Evolutionary conservation across 2,329 filamentous ascomycete genomes (phyloP), one percentile per base, ranked within the genome.

Genomic region (Verticillium isaacii): DNA sequence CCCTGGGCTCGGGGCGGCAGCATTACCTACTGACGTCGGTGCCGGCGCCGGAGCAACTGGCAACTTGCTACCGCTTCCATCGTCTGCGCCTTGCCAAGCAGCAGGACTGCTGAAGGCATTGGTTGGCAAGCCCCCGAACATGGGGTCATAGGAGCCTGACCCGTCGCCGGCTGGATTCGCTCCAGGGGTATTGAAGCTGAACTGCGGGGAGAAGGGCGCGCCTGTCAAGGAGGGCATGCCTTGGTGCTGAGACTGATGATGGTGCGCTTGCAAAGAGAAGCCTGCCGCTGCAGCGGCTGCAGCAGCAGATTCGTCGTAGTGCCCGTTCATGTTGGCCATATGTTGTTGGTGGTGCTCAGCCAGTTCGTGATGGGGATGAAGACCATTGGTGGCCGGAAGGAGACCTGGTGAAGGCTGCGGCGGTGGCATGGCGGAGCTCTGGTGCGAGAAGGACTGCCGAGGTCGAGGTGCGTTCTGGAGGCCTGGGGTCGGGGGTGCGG

Each of bases 101-200:
- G 81, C 78, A 3, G 81, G 79, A 57, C 80, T 83, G n/a, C 77
- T 74, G 66, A 83, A 83, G 0, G 80, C 77, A 58, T 84, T 83
- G 19, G 83, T 82, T 5, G 83, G 77, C 5, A 85, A 68, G 9
- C 78, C 78, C 14, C 83, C 82, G 67, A 88, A 88, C 83, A 88
- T 87, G 12, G 84, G 81, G 64, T 87, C 85, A 67, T 81, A 87
- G 2, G 72, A 70, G n/a, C 73, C 72, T 32, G 69, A 71, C 34
- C 68, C 69, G 36, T 75, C 72, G 58, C 72, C 69, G 55, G 68
- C 69, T n/a, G 66, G 59, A 3, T 68, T 69, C 29, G 70, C 70
- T 19, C 69, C 72, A 17, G 71, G 70, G 32, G 68, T 72, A 56
- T 72, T 63, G 57, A 75, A 82, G 66, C 71, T 76, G 64, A 80